Evolutionary conservation across 2,329 filamentous ascomycete species (phyloP).

Genomic region (Cytospora mali): DNA sequence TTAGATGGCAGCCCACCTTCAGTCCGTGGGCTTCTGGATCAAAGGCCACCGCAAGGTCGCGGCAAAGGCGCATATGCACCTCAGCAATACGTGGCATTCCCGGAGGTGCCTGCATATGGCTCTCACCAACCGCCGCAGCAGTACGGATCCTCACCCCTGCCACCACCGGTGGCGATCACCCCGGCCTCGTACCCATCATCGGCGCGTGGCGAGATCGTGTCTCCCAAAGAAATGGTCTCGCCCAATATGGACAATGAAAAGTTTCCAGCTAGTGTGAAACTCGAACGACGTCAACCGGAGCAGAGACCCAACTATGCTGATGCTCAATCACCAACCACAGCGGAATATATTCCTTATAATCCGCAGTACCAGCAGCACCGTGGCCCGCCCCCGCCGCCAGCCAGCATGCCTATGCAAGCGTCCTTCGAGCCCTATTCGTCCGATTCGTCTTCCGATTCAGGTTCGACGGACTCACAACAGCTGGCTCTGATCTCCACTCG

Average conservation of each 20-base stretch:
- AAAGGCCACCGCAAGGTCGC: conserved; percentile 37
- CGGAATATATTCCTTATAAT: conserved; percentile 20
- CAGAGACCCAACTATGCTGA: conserved; percentile 17
- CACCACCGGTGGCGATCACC: conserved; percentile 29
- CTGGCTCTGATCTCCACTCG: conserved; percentile 57
- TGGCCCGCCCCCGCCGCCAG: conserved; percentile 9
- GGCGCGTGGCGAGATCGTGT: conserved; percentile 30
- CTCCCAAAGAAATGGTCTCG: conserved; percentile 42
- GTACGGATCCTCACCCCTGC: conserved; percentile 24
- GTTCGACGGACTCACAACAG: conserved; percentile 37
- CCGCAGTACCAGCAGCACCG: conserved; percentile 27
- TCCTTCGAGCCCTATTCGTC: conserved; percentile 44
- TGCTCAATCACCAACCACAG: conserved; percentile 23
- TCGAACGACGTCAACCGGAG: conserved; percentile 40
- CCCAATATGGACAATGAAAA: conserved; percentile 45
- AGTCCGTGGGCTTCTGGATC: conserved; percentile 56
- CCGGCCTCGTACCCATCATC: conserved; percentile 30
- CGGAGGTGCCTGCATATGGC: conserved; percentile 30
- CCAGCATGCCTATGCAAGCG: conserved; percentile 30
- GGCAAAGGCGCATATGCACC: conserved; percentile 29
- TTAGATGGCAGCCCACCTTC: conserved; percentile 50
- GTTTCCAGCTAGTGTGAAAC: conserved; percentile 44
- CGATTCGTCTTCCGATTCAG: conserved; percentile 41
- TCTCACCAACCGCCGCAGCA: conserved; percentile 25
- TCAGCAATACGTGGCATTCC: conserved; percentile 34